Conservation (phyloP, 257 asterid genomes). For the Dorcoceras hygrometricum region DNA sequence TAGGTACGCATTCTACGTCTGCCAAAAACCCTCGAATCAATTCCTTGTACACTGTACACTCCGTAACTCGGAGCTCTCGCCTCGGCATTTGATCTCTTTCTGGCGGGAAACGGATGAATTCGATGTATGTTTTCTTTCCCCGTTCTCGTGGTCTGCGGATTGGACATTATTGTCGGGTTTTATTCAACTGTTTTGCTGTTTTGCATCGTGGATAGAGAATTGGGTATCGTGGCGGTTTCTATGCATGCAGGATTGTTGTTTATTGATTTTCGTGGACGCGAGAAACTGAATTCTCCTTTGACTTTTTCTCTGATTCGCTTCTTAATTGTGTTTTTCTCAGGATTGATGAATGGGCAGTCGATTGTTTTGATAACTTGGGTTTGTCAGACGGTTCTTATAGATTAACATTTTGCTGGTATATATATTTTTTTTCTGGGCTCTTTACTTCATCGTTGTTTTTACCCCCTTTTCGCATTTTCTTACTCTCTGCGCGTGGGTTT, state of each 20-base stretch:
- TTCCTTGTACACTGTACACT: constrained; percentile 24
- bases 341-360: constrained; percentile 23
- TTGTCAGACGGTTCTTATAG: not conserved
- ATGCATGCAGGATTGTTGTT: constrained; percentile 39
- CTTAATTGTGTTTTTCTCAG: not conserved
- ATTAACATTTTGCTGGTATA: no score
- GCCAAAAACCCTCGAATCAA: constrained; percentile 37
- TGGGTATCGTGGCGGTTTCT: constrained; percentile 31
- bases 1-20: constrained; percentile 27
- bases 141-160: constrained; percentile 18
- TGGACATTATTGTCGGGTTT: constrained; percentile 11
- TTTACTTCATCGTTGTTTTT: not conserved
- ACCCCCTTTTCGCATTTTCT: constrained; percentile 9
- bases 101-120: constrained; percentile 36
- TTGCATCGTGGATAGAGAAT: constrained; percentile 12
- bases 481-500: constrained; percentile 19
- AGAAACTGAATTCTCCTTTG: constrained; percentile 23
- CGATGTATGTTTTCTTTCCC: constrained; percentile 24
- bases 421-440: constrained; percentile 3
- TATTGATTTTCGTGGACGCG: constrained; percentile 14
- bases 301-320: constrained; percentile 2
- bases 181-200: constrained; percentile 23
- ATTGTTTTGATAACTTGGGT: constrained; percentile 8
- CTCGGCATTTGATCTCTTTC: constrained; percentile 24
- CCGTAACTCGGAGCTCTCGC: constrained; percentile 21